Evolutionary conservation across 305 asterid species (phyloP).

Genomic region (Euphrasia arctica): DNA sequence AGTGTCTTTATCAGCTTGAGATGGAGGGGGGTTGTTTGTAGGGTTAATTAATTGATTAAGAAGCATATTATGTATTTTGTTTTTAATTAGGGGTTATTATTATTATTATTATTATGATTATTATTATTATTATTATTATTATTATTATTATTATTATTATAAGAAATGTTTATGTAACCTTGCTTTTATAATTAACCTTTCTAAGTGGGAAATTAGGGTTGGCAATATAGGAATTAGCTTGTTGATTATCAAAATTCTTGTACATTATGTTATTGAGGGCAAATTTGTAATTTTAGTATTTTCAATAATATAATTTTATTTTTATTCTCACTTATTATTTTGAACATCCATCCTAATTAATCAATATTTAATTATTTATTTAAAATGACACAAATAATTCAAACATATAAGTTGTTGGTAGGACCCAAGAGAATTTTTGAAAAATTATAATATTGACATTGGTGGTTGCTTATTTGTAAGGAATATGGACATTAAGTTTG

Average conservation of each 20-base stretch:
- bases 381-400: no score
- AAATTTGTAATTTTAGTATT: constrained; percentile 26
- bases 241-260: constrained; percentile 23
- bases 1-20: constrained; percentile 34
- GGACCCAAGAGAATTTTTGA: background rate
- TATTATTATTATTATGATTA: no score
- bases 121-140: constrained; percentile 18
- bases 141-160: constrained; percentile 17
- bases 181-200: background rate
- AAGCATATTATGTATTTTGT: constrained; percentile 14
- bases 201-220: constrained; percentile 26
- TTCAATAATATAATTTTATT: background rate
- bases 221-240: constrained; percentile 26
- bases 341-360: no score
- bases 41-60: constrained; percentile 9
- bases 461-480: background rate
- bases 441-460: background rate
- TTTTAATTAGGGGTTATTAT: background rate
- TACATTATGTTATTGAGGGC: constrained; percentile 25
- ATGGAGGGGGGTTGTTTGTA: constrained; percentile 12
- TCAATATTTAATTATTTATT: no score
- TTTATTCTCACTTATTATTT: no score
- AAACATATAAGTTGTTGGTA: constrained; percentile 17
- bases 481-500: constrained; percentile 18
- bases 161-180: constrained; percentile 27